Conservation (phyloP, 169 alveolate genomes). For the Hepatocystis sp. region DNA sequence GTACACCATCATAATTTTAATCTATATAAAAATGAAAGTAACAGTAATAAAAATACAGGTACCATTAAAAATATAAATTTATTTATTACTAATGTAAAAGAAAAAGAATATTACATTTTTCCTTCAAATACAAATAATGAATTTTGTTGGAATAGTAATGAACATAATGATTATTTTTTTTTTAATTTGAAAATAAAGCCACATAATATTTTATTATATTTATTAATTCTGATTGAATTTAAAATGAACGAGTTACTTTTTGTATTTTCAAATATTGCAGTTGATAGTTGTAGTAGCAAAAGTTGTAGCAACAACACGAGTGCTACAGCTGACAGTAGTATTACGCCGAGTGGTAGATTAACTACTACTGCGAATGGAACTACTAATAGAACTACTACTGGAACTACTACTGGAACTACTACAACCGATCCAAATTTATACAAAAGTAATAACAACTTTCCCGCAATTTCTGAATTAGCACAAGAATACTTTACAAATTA, state of each 20-base stretch:
- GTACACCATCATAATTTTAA: no score
- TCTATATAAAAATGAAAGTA: no score
- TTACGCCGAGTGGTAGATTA: no score
- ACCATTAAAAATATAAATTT: neutral
- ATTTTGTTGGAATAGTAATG: neutral
- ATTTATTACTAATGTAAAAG: neutral
- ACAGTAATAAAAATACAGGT: neutral
- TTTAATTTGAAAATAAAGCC: constrained; percentile 19
- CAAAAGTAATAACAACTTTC: no score
- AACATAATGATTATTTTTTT: constrained; percentile 3
- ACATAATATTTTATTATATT: constrained; percentile 45
- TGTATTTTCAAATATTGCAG: neutral
- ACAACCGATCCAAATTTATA: neutral
- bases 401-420: neutral
- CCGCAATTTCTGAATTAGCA: no score
- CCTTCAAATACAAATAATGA: neutral
- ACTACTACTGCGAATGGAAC: no score
- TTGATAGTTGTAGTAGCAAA: no score
- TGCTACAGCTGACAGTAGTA: no score
- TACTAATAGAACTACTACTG: neutral
- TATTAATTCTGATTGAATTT: constrained; percentile 25
- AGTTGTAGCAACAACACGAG: no score
- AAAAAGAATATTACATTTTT: neutral
- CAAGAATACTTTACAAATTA: constrained; percentile 48
- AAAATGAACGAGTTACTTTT: constrained; percentile 18